Base-by-base conservation (phyloP, 2,329 filamentous ascomycete genomes). In the Exophiala alcalophila region DNA sequence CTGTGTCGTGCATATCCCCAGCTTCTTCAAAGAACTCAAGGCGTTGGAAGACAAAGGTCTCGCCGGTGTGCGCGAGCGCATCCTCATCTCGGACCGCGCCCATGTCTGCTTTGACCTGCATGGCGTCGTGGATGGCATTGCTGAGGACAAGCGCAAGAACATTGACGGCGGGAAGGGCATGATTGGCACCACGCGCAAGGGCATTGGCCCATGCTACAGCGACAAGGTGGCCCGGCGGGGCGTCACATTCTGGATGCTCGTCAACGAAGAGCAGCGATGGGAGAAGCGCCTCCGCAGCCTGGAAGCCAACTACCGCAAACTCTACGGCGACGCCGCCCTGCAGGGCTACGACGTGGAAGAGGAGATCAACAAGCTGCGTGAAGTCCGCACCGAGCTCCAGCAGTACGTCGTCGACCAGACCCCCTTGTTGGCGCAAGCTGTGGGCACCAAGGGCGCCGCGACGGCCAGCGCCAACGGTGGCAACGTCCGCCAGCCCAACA, bases 171-270 rank as follows among this genome's bases (percentile, higher is more conserved):
- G 63, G 23, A 64, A 65, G 50, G 37, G 40, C 25, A 69, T 71
- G 58, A 68, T 72, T 27, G 70, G 70, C 23, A 73, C 70, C 9
- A 73, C 70, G 3, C 66, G 68, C 21, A 72, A 72, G 56, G 70
- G 70, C 29, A 72, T 73, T 47, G 70, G 75, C 30, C 79, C 79
- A 57, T 76, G 76, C 50, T 82, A 82, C 65, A 77, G 74, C 57
- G 76, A 76, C 56, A 82, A 82, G 65, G 78, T 78, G 50, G 71
- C 76, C 4, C 67, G 79, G 44, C 72, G 71, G 28, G 78, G 78
- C 53, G 68, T 81, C 24, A 74, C 75, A 40, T 67, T 83, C 58
- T 81, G 52, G 73, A 73, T 43, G 60, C 63, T 40, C 11, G 57
- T 54, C 38, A 57, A 58, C 40, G 58, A 61, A 25, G 50, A 58